Conservation (phyloP, 2,329 filamentous ascomycete species). For the Aspergillus fijiensis region DNA sequence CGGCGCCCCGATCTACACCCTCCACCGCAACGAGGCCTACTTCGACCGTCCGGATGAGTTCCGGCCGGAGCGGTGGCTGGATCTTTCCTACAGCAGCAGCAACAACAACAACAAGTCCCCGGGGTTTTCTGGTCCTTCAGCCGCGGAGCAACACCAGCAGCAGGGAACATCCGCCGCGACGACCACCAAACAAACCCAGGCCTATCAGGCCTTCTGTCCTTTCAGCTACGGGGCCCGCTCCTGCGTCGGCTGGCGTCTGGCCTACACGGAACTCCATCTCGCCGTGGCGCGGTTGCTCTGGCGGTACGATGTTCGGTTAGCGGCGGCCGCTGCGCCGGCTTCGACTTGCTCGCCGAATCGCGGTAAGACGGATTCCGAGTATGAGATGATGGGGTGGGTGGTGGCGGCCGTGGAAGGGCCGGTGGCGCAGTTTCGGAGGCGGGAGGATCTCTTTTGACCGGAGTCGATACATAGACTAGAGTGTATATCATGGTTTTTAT, state of each 20-base stretch:
- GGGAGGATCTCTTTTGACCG: background rate
- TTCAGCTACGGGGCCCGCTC: background rate
- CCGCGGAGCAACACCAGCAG: background rate
- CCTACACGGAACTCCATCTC: background rate
- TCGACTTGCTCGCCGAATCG: too few species aligned
- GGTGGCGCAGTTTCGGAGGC: conserved; percentile 3
- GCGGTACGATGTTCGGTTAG: background rate
- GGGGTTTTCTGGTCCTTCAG: too few species aligned
- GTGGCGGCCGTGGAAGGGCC: background rate
- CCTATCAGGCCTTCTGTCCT: background rate
- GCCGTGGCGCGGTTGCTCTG: background rate
- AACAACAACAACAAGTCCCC: background rate
- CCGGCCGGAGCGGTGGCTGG: conserved; percentile 43
- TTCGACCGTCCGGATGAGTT: conserved; percentile 21
- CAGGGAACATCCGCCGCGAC: background rate
- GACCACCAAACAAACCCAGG: background rate
- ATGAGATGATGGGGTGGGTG: background rate
- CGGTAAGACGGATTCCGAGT: background rate
- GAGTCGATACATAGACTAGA: background rate
- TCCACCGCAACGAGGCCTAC: conserved; percentile 17
- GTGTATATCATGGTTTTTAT: background rate
- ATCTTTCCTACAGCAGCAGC: background rate
- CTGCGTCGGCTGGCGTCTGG: conserved; percentile 1
- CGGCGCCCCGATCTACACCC: conserved; percentile 38
- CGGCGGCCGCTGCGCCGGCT: background rate